Evolutionary conservation across 306 rosid genomes (phyloP), one percentile per base, ranked within the genome.

Genomic region (Rosa multiflora): DNA sequence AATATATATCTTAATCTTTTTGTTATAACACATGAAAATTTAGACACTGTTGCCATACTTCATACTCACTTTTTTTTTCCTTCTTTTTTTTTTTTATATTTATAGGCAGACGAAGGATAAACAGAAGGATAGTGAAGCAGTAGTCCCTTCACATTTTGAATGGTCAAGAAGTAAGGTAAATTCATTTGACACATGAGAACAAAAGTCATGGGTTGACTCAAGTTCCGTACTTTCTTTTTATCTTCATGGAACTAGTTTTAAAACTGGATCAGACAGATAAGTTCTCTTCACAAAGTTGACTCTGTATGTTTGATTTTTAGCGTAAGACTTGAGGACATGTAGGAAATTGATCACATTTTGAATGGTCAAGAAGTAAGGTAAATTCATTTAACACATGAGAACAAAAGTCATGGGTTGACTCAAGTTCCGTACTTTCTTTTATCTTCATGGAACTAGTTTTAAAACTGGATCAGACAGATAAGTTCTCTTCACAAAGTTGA

Each of bases 361-460:
- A 85, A 80, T 70, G 73, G 77, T 89, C 92, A 70, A 87, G 82
- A 81, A 94, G 76, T 84, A 88, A 94, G 98, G 98, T 94, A 87
- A 86, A 67, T 84, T 53, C 58, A 35, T 67, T 53, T 73, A 43
- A 51, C 61, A 40, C 14, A 48, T 69, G 67, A 64, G 67, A 56
- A 67, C 53, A 76, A 29, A 70, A 42, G 79, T 67, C 52, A 39
- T 21, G 20, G 42, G 72, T 84, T 80, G 9, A 73, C 29, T 42
- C 37, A 20, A 21, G 44, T 56, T 75, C 20, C 15, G 0, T 52
- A 4, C 13, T 59, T 3, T 39, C 2, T 23, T 46, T 58, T 46
- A 0, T 67, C 10, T 39, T 39, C 13, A 18, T 67, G 43, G 70
- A 10, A 32, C 21, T 23, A 61, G 44, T 64, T 15, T 7, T 18